These are phyloP conservation scores for Thyridium curvatum DNA, from an alignment of 2,329 filamentous ascomycete species.

Conservation along the genomic window DNA sequence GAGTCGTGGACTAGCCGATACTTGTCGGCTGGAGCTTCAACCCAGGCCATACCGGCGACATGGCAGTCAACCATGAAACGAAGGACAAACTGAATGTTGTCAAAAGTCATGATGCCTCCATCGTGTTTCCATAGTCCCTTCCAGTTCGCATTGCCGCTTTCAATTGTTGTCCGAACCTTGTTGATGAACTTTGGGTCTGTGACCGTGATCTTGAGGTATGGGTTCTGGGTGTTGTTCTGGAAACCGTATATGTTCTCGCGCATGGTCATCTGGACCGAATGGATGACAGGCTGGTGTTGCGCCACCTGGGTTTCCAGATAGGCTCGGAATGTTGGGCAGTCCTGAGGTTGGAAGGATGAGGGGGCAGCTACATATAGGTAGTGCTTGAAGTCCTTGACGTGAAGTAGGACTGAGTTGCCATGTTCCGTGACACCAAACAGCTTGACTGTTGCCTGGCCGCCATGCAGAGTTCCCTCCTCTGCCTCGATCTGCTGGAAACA, in stretches of 20 bases:
- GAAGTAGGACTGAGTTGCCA: slow-evolving; percentile 88
- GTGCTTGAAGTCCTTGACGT: slow-evolving; percentile 93
- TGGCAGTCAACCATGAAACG: slow-evolving; percentile 98
- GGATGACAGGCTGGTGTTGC: slow-evolving; percentile 62
- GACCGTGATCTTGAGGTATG: slow-evolving; percentile 89
- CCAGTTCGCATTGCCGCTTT: slow-evolving; percentile 75
- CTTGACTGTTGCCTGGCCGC: slow-evolving; percentile 73
- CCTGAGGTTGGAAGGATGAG: slow-evolving; percentile 67
- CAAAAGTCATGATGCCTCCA: slow-evolving; percentile 78
- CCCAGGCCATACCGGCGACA: slow-evolving; percentile 95
- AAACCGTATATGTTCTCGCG: slow-evolving; percentile 91
- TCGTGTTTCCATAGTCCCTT: slow-evolving; percentile 78
- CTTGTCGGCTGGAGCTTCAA: slow-evolving; percentile 70
- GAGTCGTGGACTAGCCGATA: slow-evolving; percentile 64
- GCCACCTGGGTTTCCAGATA: slow-evolving; percentile 76
- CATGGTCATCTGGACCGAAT: slow-evolving; percentile 75
- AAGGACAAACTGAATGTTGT: slow-evolving; percentile 91
- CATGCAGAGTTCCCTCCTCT: slow-evolving; percentile 78
- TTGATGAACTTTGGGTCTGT: slow-evolving; percentile 81
- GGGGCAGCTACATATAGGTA: slow-evolving; percentile 94
- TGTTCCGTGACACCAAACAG: slow-evolving; percentile 82
- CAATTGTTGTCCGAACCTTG: slow-evolving; percentile 68
- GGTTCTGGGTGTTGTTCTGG: slow-evolving; percentile 85
- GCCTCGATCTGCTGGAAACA: slow-evolving; percentile 93
- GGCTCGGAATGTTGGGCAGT: slow-evolving; percentile 71